Base-by-base conservation (phyloP, 2,329 filamentous ascomycete genomes). In the Colletotrichum tabaci region DNA sequence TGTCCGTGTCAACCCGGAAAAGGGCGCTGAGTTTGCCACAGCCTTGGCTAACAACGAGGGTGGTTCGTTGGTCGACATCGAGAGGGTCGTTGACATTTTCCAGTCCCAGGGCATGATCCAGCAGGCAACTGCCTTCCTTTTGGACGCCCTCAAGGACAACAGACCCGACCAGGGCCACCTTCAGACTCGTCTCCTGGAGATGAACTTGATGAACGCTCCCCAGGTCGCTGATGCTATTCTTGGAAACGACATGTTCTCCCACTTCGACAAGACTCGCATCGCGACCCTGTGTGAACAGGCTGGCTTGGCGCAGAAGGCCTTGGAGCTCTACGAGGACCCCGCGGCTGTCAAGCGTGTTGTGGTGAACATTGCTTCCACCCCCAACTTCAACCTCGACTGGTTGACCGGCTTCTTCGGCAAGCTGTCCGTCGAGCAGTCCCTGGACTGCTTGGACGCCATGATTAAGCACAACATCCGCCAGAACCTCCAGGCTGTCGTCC, bases 211-310 rank as follows among this genome's bases (percentile, higher is more conserved):
- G 83, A 97, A 98, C 76, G 97, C 96, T 1, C 96, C 96, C 61
- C 96, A 98, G 82, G 97, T 99, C 66, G 96, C 97, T 4, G 97
- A 99, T 82, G 96, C 96, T 44, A 99, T 99, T 76, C 90, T 99
- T 50, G 94, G 96, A 75, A 99, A 99, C 78, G 94, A 98, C 78
- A 98, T 99, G 93, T 98, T 99, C 84, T 95, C 95, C 0, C 91
- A 99, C 84, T 99, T 98, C 79, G 96, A 99, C 84, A 97, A 94
- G 86, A 85, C 91, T 56, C 93, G 95, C 74, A 94, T 99, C 82
- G 94, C 96, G 30, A 90, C 92, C 75, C 89, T 99, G 66, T 99
- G 96, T 81, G 96, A 99, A 85, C 93, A 97, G 80, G 95, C 95
- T 63, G 95, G 95, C 63, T 90, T 99, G 66, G 89, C 89, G 75